Evolutionary conservation across 148 eudicot species (phyloP), one percentile per base, ranked within the genome.

Genomic region (Arbutus unedo): DNA sequence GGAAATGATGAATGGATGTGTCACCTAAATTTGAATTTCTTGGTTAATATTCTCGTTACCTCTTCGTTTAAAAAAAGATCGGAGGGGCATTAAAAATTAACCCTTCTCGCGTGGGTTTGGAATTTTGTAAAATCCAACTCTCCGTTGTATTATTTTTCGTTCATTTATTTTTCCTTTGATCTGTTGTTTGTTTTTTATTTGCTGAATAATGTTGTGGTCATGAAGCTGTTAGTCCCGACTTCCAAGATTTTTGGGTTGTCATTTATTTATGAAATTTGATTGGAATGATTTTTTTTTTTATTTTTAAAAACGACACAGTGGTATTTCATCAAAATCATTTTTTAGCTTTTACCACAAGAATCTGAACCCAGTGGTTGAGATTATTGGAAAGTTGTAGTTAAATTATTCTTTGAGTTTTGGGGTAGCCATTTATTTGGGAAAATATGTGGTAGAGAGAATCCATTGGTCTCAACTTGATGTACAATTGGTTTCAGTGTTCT

Each of bases 51-150:
- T 76, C 16, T 74, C 6, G 55, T 53, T 54, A 56, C 71, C 4
- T 54, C 77, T 21, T 79, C 83, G 77, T 50, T 77, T 76, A 55
- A 7, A 82, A 49, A 64, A 45, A 47, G 14, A 43, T 78, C 45
- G 49, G 74, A 74, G 83, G 57, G 60, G 14, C n/a, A 38, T 81
- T 78, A 43, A 67, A 85, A 80, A 77, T 64, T 49, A 70, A 85
- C 85, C 85, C 82, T 81, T 81, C 83, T 60, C n/a, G 19, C 51
- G n/a, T 91, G 82, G 88, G 80, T 81, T 77, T 81, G 83, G 87
- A 87, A 82, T 90, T 90, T 89, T 81, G 82, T 81, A 81, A 75
- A 76, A 83, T 78, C 86, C 80, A 68, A 50, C 62, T 47, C 82
- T 81, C 86, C 72, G 15, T 85, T 49, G 55, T 31, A 31, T 59